These are phyloP conservation scores for Calocybe indica DNA, from an alignment of 768 basidiomycete genomes.

Conservation along the genomic window DNA sequence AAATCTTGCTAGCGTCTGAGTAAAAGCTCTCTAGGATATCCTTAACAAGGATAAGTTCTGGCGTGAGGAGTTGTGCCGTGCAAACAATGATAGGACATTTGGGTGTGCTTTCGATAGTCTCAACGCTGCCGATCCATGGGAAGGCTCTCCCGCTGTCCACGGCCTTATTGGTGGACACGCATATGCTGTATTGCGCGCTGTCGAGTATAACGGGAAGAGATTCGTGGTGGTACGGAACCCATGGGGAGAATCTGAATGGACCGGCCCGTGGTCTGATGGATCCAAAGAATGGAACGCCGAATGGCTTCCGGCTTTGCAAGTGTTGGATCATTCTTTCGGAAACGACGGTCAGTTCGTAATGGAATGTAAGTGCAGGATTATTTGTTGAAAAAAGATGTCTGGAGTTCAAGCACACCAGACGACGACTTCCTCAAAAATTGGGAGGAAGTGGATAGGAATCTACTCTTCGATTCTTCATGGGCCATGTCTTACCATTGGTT, in stretches of 20 bases:
- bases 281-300: slow-evolving; percentile 49
- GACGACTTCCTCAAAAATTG: slow-evolving; percentile 32
- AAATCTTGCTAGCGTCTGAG: too few relatives aligned
- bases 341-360: slow-evolving; percentile 48
- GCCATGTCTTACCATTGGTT: slow-evolving; percentile 36
- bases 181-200: slow-evolving; percentile 41
- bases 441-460: slow-evolving; percentile 30
- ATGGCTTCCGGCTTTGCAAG: slow-evolving; percentile 36
- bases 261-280: slow-evolving; percentile 46
- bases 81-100: slow-evolving; percentile 43
- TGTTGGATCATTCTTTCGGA: slow-evolving; percentile 41
- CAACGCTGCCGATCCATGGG: slow-evolving; percentile 22
- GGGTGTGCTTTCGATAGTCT: slow-evolving; percentile 36
- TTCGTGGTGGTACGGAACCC: slow-evolving; percentile 47
- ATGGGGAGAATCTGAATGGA: slow-evolving; percentile 45
- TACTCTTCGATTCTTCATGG: slow-evolving; percentile 35
- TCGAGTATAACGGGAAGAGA: slow-evolving; percentile 39
- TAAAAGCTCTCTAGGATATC: slow-evolving; percentile 28
- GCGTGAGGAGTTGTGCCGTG: slow-evolving; percentile 39
- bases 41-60: slow-evolving; percentile 44
- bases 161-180: slow-evolving; percentile 37
- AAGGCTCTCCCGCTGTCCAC: slow-evolving; percentile 20
- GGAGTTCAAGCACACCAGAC: slow-evolving; percentile 13
- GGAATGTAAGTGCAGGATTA: slow-evolving; percentile 30
- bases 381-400: too few relatives aligned